phyloP scores from a whole-genome alignment of 768 basidiomycete species.

The Lactarius sanguifluus region DNA sequence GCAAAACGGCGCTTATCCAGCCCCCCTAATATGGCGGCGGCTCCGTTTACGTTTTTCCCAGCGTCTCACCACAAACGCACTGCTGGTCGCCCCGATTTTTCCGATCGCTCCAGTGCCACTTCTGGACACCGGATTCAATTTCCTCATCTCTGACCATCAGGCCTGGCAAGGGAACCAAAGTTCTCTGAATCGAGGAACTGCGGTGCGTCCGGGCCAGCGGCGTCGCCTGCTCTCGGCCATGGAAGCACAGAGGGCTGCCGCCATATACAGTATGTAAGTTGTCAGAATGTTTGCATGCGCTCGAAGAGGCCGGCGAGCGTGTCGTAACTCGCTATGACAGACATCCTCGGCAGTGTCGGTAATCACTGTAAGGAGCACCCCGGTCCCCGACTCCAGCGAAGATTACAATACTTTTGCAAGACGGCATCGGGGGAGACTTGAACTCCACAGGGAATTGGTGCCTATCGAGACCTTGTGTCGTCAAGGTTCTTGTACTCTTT shows the following conservation, averaged over 20 bases:
- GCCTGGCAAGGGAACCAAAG: neutral
- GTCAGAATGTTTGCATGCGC: neutral
- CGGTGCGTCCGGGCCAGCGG: too few relatives aligned
- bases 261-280: neutral
- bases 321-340: neutral
- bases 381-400: neutral
- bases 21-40: too few relatives aligned
- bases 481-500: constrained; percentile 2
- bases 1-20: neutral
- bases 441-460: neutral
- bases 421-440: neutral
- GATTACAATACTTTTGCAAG: neutral
- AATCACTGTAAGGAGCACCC: neutral
- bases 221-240: neutral
- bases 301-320: neutral
- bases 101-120: neutral
- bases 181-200: neutral
- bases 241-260: too few relatives aligned
- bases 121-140: neutral
- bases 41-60: neutral
- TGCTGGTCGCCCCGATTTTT: neutral
- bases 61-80: neutral
- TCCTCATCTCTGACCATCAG: neutral
- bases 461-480: neutral
- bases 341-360: neutral